Evolutionary conservation across 169 alveolate species (phyloP), one percentile per base, ranked within the genome.

Genomic region (Cryptosporidium felis): DNA sequence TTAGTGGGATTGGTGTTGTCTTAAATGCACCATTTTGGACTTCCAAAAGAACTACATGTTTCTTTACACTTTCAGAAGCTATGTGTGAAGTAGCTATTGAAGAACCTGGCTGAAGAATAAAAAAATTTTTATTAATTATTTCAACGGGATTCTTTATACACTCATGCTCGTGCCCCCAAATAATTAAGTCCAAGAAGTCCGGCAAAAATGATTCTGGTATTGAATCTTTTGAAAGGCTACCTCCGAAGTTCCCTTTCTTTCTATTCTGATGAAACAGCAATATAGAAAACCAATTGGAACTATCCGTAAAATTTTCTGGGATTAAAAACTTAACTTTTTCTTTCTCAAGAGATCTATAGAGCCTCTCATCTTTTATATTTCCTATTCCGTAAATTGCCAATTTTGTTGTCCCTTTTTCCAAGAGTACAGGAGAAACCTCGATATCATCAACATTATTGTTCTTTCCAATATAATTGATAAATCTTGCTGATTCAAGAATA

Each of bases 121-220:
- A 96, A 80, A 96, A 96, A 9, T 95, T 94, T 30, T 89, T 89
- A 65, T 91, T 92, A 42, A 80, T 66, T 60, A 95, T 90, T 79
- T 91, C 91, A 44, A 89, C 92, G 26, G 96, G 91, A 14, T 89
- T 80, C 28, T 95, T 94, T 34, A 93, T 91, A 47, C 97, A 94
- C 59, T 95, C 98, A 91, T 97, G 99, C 80, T 97, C 99, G 90
- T 97, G 99, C 10, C 98, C 98, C 98, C 99, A 96, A 26, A 96
- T 89, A 0, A 95, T 94, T 36, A 96, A 79, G 85, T 96, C 96
- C 23, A 95, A 82, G 82, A 94, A 96, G 10, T 90, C 90, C 3
- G 98, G 98, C 44, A 96, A 89, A 82, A 90, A 88, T 36, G 93
- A 92, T 40, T 96, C 98, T 44, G 94, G 93, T 14, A 96, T 80